Base-by-base conservation (phyloP, 1,139 yeast species). In the Lodderomyces pseudojiufengensis region DNA sequence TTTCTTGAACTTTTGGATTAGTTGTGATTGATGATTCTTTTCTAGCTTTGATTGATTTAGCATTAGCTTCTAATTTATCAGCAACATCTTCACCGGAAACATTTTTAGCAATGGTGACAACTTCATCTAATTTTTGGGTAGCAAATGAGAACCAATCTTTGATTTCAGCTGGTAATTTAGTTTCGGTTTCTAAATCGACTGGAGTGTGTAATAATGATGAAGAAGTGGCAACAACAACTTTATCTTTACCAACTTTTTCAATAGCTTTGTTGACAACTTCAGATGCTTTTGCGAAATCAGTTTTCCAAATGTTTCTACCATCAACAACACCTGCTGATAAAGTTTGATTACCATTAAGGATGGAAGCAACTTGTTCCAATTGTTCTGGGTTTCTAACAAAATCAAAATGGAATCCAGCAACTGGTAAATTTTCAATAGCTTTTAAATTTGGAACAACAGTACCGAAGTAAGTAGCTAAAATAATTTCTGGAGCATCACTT, bases 261-360 rank as follows among this genome's bases (percentile, higher is more conserved):
- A 84, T 75, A 53, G 96, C 97, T 67, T 80, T 76, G 64, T 81
- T 73, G 55, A 88, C 95, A 48, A 83, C 63, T 50, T 70, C 84
- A 58, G 88, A 71, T 50, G 98, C 95, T 71, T 80, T 80, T 58
- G 92, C 66, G 57, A 83, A 85, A 75, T 92, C 85, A 65, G 95
- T 84, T 80, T 92, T 92, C 98, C 98, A 92, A 70, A 92, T 86
- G 81, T 92, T 92, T 81, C 98, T 88, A 73, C 98, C 98, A 57
- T 87, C 95, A 57, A 92, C 92, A 55, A 92, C 79, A 85, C 98
- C 98, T 50, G 84, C 95, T 48, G 97, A 90, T 61, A 92, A 76
- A 48, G 76, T 70, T 76, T 92, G 95, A 45, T 57, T 53, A 53
- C 80, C 75, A 45, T 48, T 54, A 46, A 90, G 70, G 57, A 84